phyloP scores from a whole-genome alignment of 345 rosid genomes.

The Gynandropsis gynandra region DNA sequence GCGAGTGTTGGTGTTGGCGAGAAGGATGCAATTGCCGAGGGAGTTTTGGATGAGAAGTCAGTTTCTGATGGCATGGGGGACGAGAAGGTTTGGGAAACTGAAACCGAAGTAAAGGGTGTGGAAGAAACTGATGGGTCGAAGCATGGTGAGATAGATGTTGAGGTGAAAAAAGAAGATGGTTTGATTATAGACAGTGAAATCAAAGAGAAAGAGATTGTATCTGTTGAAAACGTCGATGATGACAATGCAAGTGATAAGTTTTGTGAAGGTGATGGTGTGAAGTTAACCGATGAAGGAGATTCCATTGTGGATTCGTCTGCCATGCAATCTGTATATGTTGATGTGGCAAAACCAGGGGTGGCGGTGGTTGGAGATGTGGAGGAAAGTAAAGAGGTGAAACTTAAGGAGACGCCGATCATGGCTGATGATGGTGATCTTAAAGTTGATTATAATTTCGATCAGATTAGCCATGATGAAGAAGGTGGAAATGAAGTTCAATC shows the following conservation, averaged over 20 bases:
- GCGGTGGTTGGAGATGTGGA: no score
- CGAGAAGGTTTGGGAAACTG: constrained; percentile 20
- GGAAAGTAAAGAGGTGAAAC: constrained; percentile 29
- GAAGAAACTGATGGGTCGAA: constrained; percentile 22
- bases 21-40: constrained; percentile 24
- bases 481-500: constrained; percentile 12
- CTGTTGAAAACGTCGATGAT: constrained; percentile 6
- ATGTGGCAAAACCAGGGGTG: no score
- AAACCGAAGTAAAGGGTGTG: constrained; percentile 24
- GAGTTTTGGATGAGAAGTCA: constrained; percentile 11
- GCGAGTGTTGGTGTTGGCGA: constrained; percentile 31
- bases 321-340: constrained; percentile 31
- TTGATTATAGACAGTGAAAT: constrained; percentile 1
- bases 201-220: constrained; percentile 6
- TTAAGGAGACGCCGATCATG: no score
- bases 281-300: no score
- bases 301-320: constrained; percentile 17
- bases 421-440: neutral
- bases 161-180: constrained; percentile 20
- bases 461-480: constrained; percentile 24
- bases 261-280: constrained; percentile 14
- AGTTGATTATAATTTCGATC: constrained; percentile 40
- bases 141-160: constrained; percentile 18
- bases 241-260: constrained; percentile 15
- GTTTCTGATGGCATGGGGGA: constrained; percentile 6